phyloP scores from a whole-genome alignment of 1,139 yeast genomes.

The Geotrichum reessii region DNA sequence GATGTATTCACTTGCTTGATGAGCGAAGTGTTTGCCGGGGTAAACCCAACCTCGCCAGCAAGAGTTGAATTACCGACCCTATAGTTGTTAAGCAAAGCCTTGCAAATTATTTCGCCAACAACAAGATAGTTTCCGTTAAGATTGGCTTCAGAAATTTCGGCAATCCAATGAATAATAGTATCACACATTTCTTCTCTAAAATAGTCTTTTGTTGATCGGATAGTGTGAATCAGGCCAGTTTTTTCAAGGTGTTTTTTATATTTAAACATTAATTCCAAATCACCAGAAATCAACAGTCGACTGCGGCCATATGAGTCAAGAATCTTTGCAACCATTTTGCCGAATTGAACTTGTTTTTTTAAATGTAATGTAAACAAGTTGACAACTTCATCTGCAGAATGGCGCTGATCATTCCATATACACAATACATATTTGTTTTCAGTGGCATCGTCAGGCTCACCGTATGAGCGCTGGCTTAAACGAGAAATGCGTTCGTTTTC shows the following conservation, averaged over 20 bases:
- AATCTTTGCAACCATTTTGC: conserved; percentile 63
- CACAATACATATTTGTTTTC: conserved; percentile 50
- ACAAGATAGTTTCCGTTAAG: conserved; percentile 47
- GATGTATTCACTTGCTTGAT: conserved; percentile 21
- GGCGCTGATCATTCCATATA: conserved; percentile 73
- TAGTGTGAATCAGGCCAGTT: conserved; percentile 63
- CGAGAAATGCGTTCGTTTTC: conserved; percentile 33
- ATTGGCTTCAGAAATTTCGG: conserved; percentile 53
- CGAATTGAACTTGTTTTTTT: conserved; percentile 59
- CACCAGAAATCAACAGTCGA: conserved; percentile 52
- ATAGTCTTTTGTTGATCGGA: conserved; percentile 61
- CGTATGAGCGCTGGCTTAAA: conserved; percentile 39
- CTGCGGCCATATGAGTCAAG: conserved; percentile 67
- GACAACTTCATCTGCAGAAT: conserved; percentile 69
- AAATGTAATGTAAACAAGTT: conserved; percentile 62
- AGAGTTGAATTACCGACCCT: conserved; percentile 30
- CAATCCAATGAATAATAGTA: conserved; percentile 61
- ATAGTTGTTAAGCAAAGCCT: conserved; percentile 54
- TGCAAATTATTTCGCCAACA: conserved; percentile 50
- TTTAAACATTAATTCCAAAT: conserved; percentile 46
- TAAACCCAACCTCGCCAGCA: background rate
- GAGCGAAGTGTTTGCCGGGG: conserved; percentile 1
- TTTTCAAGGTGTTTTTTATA: conserved; percentile 50
- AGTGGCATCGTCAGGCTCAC: conserved; percentile 43
- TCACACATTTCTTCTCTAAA: conserved; percentile 80